Conservation (phyloP, 345 rosid species). For the Euphorbia pulcherrima region DNA sequence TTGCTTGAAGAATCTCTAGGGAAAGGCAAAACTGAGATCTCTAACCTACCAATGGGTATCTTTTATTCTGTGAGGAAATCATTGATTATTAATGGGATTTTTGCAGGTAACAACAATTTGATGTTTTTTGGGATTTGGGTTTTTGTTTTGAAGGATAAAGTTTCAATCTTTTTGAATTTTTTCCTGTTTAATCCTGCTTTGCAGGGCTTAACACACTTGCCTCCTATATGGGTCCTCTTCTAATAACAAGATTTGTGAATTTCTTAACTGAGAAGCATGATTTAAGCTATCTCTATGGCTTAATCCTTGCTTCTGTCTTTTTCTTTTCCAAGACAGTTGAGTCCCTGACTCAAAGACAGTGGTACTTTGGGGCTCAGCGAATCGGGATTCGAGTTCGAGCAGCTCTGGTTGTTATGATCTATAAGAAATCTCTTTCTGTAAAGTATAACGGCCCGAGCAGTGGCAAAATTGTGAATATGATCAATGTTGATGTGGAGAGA, state of each 20-base stretch:
- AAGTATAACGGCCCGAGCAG: conserved; percentile 37
- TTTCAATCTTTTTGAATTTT: background rate
- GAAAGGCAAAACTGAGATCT: conserved; percentile 31
- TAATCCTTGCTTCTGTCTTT: conserved; percentile 50
- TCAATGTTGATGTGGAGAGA: conserved; percentile 62
- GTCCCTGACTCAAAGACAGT: conserved; percentile 54
- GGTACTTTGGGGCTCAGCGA: conserved; percentile 67
- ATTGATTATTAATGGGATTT: conserved; percentile 45
- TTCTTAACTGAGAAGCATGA: conserved; percentile 38
- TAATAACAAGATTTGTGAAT: conserved; percentile 61
- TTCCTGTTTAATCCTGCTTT: conserved; percentile 3
- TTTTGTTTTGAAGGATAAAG: too few relatives aligned
- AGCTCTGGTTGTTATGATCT: conserved; percentile 47
- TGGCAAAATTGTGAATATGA: conserved; percentile 53
- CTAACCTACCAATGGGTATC: conserved; percentile 39
- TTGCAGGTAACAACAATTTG: conserved; percentile 44
- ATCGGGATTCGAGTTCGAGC: conserved; percentile 55
- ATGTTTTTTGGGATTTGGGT: too few relatives aligned
- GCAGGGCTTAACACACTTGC: conserved; percentile 52
- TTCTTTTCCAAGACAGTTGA: conserved; percentile 59
- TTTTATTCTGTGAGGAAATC: conserved; percentile 42
- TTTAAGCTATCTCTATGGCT: conserved; percentile 37
- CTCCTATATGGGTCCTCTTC: conserved; percentile 54
- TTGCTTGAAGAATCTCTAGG: conserved; percentile 45
- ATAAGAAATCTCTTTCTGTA: conserved; percentile 49